Evolutionary conservation across 257 asterid genomes (phyloP).

Genomic region (Jasminum sambac): DNA sequence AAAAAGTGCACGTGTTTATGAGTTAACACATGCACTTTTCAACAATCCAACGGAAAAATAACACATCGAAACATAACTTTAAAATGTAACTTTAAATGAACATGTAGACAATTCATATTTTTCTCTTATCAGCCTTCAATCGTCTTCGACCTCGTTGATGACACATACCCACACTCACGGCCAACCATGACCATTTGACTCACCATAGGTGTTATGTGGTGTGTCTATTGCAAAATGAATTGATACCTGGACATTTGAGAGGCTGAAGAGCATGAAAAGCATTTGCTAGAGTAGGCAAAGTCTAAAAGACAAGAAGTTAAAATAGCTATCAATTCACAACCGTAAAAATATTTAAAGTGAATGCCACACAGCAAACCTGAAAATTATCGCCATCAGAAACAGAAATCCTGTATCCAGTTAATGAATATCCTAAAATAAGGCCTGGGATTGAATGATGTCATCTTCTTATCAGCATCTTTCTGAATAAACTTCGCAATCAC

Average conservation of each 20-base stretch:
- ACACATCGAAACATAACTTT: too few relatives aligned
- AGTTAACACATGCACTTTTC: too few relatives aligned
- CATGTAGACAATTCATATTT: too few relatives aligned
- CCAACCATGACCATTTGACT: too few relatives aligned
- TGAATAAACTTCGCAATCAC: constrained; percentile 78
- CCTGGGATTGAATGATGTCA: constrained; percentile 70
- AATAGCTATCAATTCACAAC: neutral
- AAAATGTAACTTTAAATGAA: too few relatives aligned
- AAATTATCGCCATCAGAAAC: constrained; percentile 92
- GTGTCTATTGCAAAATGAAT: too few relatives aligned
- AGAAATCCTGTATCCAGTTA: constrained; percentile 90
- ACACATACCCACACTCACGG: too few relatives aligned
- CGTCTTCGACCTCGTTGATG: too few relatives aligned
- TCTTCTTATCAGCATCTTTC: constrained; percentile 82
- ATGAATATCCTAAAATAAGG: constrained; percentile 90
- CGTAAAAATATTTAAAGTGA: neutral
- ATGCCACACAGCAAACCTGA: constrained; percentile 51
- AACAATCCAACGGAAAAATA: too few relatives aligned
- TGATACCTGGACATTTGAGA: constrained; percentile 91
- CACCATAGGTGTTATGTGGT: too few relatives aligned
- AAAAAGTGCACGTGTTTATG: too few relatives aligned
- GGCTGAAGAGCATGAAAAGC: constrained; percentile 96
- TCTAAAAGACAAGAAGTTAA: constrained; percentile 40
- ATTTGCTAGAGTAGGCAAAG: constrained; percentile 83
- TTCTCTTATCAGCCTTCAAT: too few relatives aligned